A percentile compares a stretch with the other conserved stretches of the same genome.
Conservation (phyloP, 202 grass and related monocot genomes). For the Carex arenaria region DNA sequence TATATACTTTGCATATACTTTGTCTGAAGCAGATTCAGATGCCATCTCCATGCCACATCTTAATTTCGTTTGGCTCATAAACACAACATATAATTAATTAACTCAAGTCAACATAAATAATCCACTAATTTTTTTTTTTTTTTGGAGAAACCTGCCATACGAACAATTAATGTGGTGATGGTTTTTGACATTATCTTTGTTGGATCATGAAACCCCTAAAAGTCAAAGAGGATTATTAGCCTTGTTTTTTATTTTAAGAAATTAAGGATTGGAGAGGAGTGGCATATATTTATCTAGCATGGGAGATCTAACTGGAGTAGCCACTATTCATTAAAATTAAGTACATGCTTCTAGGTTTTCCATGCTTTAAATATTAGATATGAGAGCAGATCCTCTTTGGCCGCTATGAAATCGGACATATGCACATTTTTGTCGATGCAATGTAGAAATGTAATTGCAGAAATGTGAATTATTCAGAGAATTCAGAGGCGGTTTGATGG, state of each 20-base stretch:
- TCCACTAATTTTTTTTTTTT: neutral
- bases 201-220: neutral
- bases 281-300: neutral
- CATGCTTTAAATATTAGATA: neutral
- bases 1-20: neutral
- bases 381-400: neutral
- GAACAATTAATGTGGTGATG: neutral
- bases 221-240: neutral
- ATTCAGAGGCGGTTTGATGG: too few relatives aligned
- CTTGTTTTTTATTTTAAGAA: neutral
- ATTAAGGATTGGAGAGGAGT: neutral
- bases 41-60: neutral
- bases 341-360: neutral
- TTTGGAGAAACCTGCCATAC: neutral
- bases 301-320: neutral
- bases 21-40: neutral
- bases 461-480: neutral
- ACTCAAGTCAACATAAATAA: neutral
- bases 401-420: neutral
- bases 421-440: neutral
- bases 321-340: neutral
- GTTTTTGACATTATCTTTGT: slow-evolving; percentile 10
- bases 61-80: neutral
- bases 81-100: neutral
- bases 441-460: neutral